A percentile compares a stretch with the other conserved stretches of the same genome.
Conservation (phyloP, 345 rosid genomes). For the Populus pruinosa region DNA sequence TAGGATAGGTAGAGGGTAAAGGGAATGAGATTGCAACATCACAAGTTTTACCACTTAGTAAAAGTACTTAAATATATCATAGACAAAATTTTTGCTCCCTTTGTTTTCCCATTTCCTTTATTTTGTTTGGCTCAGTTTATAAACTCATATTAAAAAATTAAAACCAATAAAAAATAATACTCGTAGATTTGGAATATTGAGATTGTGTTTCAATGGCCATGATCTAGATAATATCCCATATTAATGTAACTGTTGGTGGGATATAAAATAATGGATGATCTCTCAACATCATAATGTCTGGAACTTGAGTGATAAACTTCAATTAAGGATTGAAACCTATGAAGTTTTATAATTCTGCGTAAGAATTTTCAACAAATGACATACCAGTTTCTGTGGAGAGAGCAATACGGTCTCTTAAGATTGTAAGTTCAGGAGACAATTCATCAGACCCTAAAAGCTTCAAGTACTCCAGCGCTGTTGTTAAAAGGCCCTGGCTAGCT, state of each 20-base stretch:
- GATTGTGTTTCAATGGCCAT: neutral
- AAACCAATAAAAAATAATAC: neutral
- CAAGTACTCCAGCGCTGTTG: constrained; percentile 88
- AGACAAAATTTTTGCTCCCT: neutral
- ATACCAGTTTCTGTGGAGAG: constrained; percentile 71
- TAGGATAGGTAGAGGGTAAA: too few species aligned
- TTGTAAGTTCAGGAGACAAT: constrained; percentile 77
- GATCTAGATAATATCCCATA: neutral
- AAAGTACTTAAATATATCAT: too few species aligned
- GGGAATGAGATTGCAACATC: too few species aligned
- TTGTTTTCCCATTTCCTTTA: neutral
- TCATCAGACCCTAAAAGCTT: constrained; percentile 86
- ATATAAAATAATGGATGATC: neutral
- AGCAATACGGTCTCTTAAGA: constrained; percentile 81
- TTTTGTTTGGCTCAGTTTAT: neutral
- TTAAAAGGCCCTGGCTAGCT: constrained; percentile 88
- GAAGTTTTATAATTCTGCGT: neutral
- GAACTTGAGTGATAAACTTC: neutral
- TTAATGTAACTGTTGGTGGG: neutral
- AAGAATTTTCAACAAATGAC: constrained; percentile 1
- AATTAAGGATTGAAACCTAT: neutral
- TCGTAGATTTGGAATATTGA: neutral
- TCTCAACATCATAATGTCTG: neutral
- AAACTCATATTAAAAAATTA: neutral
- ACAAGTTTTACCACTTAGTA: too few species aligned